Evolutionary conservation across 257 asterid genomes (phyloP), one percentile per base, ranked within the genome.

Genomic region (Nicotiana obtusifolia): DNA sequence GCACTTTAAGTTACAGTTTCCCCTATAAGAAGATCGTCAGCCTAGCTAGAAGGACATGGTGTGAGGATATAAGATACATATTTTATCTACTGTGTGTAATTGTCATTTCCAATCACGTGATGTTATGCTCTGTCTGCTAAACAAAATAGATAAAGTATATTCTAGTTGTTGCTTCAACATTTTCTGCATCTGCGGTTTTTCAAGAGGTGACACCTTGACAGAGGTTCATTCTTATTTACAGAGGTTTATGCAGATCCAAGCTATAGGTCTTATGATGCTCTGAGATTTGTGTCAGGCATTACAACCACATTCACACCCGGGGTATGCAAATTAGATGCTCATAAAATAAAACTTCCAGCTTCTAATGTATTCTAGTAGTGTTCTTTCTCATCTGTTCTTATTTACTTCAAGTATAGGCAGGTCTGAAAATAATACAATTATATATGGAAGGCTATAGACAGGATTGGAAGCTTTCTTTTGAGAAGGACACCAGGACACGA

Each of bases 181-280:
- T 30, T 64, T 65, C 78, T 47, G 1, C 4, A 3, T 73, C 9
- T 73, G 37, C 2, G 8, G 3, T 0, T 24, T 68, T 44, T 73
- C 15, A 15, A 22, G 14, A 47, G 7, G 14, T 22, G 2, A 52
- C 61, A 5, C 31, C 16, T 47, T 80, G 59, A 82, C 10, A 16
- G 81, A 19, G 16, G 67, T 81, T 80, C 28, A 64, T 56, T 85
- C 54, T 88, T 62, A 84, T 59, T 87, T 88, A 79, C 94, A 95
- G 99, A 95, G 86, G 91, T 95, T 84, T 95, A 94, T 86, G 99
- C 99, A 82, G 99, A 95, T 89, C 97, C 98, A 28, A 88, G 86
- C 83, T 81, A 92, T 83, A 89, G 94, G 49, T 91, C 99, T 10
- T 95, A 95, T 56, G 85, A 89, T 73, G 97, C 99, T 17, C 82